Base-by-base conservation (phyloP, 1,284 basidiomycete genomes). In the Fomitopsis betulina region DNA sequence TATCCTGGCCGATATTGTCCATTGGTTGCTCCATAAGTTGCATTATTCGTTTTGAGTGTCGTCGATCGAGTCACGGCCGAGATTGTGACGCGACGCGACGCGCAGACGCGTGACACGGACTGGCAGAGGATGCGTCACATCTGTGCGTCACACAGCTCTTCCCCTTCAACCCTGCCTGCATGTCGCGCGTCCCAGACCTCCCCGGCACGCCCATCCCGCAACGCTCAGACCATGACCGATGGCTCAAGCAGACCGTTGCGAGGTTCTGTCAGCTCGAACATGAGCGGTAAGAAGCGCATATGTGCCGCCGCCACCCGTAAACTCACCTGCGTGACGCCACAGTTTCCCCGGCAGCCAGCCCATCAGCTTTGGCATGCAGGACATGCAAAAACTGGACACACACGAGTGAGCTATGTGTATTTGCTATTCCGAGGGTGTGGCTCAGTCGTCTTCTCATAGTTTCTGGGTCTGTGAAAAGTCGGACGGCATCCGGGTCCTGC, bases 401-500 rank as follows among this genome's bases (percentile, higher is more conserved):
- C 84, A 89, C 77, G 93, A 98, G 94, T 94, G 70, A 66, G 81
- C 84, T 58, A 25, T 15, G 40, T 45, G 32, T 32, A n/a, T 7
- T n/a, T 45, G 43, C 6, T 21, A 25, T 35, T 45, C n/a, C 59
- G 39, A 51, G 33, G 50, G 21, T 33, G 19, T 40, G 19, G 35
- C 53, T 59, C 50, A 38, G 37, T 47, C 55, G 17, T 47, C 42
- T 55, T 61, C 37, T 45, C 52, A 38, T 67, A 97, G 94, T 72
- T 99, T 92, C 72, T 99, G 96, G 96, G 96, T 99, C 32, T 98
- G 95, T 76, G 97, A 99, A 76, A 99, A 99, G 78, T 97, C 95
- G n/a, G 97, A 99, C 70, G 97, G 97, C 2, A 76, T 98, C 55
- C 86, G 97, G 43, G 93, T 99, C 33, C 79, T 99, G 45, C 83